Conservation (phyloP, 2,329 filamentous ascomycete genomes). For the Geosmithia putterillii region DNA sequence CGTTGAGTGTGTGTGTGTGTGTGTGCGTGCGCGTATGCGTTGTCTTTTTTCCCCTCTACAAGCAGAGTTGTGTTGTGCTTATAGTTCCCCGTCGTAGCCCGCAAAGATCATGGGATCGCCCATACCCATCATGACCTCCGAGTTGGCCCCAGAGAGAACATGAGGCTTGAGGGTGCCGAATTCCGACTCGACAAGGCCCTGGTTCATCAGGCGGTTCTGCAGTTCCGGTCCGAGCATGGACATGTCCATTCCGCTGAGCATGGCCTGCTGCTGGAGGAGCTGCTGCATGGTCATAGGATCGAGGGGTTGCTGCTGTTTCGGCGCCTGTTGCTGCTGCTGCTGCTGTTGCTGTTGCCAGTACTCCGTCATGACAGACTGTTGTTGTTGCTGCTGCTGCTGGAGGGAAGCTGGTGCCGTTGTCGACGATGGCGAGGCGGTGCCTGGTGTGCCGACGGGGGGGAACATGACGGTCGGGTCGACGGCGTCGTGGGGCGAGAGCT, state of each 20-base stretch:
- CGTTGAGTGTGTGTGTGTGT: too few relatives aligned
- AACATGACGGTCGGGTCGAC: conserved; percentile 21
- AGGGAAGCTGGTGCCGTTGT: conserved; percentile 5
- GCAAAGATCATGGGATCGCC: conserved; percentile 47
- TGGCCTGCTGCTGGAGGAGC: conserved; percentile 25
- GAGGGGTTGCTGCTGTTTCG: not conserved
- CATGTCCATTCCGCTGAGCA: conserved; percentile 22
- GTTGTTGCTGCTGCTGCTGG: conserved; percentile 1
- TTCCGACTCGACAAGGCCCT: conserved; percentile 36
- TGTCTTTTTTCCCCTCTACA: too few relatives aligned
- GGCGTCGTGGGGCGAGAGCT: conserved; percentile 18
- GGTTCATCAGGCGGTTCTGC: conserved; percentile 10
- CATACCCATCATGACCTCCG: conserved; percentile 44
- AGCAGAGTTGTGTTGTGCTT: too few relatives aligned
- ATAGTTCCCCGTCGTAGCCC: conserved; percentile 11
- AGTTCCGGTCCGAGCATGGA: conserved; percentile 23
- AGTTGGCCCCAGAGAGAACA: conserved; percentile 36
- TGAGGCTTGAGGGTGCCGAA: conserved; percentile 45
- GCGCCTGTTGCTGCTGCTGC: not conserved
- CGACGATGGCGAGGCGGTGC: not conserved
- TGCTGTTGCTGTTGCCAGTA: not conserved
- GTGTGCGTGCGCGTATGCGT: too few relatives aligned
- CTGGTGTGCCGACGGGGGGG: conserved; percentile 12
- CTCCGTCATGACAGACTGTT: not conserved
- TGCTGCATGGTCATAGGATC: conserved; percentile 21